Conservation (phyloP, 805 yeast species). For the Pichia sporocuriosa region DNA sequence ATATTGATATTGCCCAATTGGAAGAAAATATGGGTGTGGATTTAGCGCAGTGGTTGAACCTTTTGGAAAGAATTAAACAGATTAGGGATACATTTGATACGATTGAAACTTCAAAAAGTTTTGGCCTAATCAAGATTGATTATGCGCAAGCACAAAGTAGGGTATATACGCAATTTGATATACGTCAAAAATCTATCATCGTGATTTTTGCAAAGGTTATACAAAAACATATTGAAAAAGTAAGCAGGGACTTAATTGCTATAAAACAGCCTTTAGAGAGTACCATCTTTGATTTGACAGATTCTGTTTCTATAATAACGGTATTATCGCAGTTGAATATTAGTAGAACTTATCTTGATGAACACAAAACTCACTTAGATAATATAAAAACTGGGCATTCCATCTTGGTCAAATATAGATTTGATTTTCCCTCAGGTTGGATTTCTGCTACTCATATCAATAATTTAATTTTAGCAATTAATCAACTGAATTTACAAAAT, state of each 20-base stretch:
- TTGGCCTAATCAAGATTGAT: constrained; percentile 40
- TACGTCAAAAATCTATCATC: constrained; percentile 47
- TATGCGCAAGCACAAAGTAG: constrained; percentile 49
- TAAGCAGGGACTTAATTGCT: constrained; percentile 28
- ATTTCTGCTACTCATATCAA: constrained; percentile 57
- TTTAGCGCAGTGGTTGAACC: constrained; percentile 41
- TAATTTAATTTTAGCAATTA: constrained; percentile 27
- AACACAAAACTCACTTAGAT: constrained; percentile 6
- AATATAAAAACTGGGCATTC: constrained; percentile 24
- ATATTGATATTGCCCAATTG: constrained; percentile 38
- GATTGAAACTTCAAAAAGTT: constrained; percentile 30
- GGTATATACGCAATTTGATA: constrained; percentile 43
- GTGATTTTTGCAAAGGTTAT: constrained; percentile 36
- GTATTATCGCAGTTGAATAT: constrained; percentile 35
- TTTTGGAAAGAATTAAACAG: constrained; percentile 37
- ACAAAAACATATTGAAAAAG: constrained; percentile 23
- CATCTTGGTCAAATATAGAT: constrained; percentile 34
- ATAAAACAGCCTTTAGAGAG: constrained; percentile 34
- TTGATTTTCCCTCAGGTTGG: constrained; percentile 48
- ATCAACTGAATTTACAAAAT: not conserved
- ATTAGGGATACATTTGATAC: constrained; percentile 46
- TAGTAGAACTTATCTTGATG: constrained; percentile 14
- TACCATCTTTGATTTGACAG: constrained; percentile 29
- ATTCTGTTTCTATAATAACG: constrained; percentile 32
- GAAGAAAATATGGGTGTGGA: constrained; percentile 29